Evolutionary conservation across 2,329 filamentous ascomycete genomes (phyloP).

Genomic region (Sclerotinia subarctica): DNA sequence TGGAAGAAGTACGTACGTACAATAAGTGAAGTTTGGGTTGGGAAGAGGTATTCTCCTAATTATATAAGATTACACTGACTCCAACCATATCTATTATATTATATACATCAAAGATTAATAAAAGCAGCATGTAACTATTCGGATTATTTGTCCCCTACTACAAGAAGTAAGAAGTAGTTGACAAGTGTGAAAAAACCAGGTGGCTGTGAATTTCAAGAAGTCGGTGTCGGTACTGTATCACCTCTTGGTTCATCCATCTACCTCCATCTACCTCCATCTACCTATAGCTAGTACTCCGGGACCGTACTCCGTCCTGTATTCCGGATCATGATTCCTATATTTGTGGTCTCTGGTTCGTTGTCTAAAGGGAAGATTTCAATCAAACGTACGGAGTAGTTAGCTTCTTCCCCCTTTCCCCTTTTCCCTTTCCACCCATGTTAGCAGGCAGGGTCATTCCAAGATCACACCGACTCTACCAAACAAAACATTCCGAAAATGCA

Average conservation of each 20-base stretch:
- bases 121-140: conserved; percentile 20
- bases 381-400: not conserved
- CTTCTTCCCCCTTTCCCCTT: conserved; percentile 7
- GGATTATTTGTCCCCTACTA: not conserved
- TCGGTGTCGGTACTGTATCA: conserved; percentile 1
- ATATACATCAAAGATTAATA: not conserved
- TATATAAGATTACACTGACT: not conserved
- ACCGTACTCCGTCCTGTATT: no score
- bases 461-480: conserved; percentile 13
- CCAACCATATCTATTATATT: not conserved
- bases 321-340: not conserved
- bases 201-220: conserved; percentile 16
- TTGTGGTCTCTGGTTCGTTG: not conserved
- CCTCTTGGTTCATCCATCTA: not conserved
- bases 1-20: no score
- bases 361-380: not conserved
- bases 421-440: not conserved
- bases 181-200: conserved; percentile 3
- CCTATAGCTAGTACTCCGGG: not conserved
- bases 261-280: no score
- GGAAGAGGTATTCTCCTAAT: not conserved
- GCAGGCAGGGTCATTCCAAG: conserved; percentile 1
- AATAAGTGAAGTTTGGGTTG: no score
- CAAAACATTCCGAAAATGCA: not conserved
- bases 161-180: not conserved